Percentiles rank a stretch among this genome's conserved stretches.
phyloP scores from a whole-genome alignment of 805 yeast genomes.

The Hyphopichia homilentoma region DNA sequence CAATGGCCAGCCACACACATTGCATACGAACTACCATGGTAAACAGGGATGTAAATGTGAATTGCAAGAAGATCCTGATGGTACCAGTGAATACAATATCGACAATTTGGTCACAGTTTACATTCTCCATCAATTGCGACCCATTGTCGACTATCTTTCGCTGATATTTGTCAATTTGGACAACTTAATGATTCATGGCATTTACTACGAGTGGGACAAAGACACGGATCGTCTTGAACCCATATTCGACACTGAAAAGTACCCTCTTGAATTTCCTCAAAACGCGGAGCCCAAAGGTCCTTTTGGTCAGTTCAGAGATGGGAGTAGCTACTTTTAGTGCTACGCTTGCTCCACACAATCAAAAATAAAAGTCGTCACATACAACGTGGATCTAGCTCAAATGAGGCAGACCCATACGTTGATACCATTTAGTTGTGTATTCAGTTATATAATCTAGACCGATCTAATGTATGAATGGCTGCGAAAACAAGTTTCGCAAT shows the following conservation, averaged over 20 bases:
- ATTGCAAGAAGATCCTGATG: conserved; percentile 20
- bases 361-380: too few relatives aligned
- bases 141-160: conserved; percentile 23
- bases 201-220: conserved; percentile 20
- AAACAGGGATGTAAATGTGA: conserved; percentile 18
- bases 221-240: conserved; percentile 14
- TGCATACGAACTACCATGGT: conserved; percentile 27
- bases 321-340: too few relatives aligned
- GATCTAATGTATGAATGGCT: too few relatives aligned
- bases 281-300: conserved; percentile 8
- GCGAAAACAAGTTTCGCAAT: too few relatives aligned
- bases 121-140: conserved; percentile 31
- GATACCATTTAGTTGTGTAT: too few relatives aligned
- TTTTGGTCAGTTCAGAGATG: conserved; percentile 15
- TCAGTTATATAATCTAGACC: too few relatives aligned
- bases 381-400: too few relatives aligned
- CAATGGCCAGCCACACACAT: conserved; percentile 32
- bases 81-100: conserved; percentile 16
- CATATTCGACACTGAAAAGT: conserved; percentile 23
- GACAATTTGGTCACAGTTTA: conserved; percentile 33
- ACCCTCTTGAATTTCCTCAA: conserved; percentile 16
- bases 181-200: conserved; percentile 32
- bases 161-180: conserved; percentile 21
- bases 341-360: too few relatives aligned
- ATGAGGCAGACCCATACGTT: too few relatives aligned